A percentile compares a stretch with the other conserved stretches of the same genome.
Evolutionary conservation across 2,329 filamentous ascomycete genomes (phyloP).

Genomic region (Botrytis porri): DNA sequence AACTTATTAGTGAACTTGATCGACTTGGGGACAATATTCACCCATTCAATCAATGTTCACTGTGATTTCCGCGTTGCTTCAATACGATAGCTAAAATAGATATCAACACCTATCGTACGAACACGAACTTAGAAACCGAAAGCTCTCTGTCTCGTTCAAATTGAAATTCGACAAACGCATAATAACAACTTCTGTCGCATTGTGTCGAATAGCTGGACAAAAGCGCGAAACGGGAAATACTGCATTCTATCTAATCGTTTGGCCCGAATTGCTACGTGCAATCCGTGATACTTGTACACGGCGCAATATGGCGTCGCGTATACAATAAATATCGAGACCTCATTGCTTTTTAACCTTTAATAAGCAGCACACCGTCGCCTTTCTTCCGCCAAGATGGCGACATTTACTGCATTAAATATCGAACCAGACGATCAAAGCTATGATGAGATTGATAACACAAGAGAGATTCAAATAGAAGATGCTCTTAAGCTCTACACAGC

Average conservation of each 20-base stretch:
- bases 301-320: background rate
- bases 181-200: background rate
- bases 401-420: conserved; percentile 85
- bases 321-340: background rate
- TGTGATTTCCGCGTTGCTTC: background rate
- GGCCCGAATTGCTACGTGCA: background rate
- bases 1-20: background rate
- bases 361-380: background rate
- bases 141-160: background rate
- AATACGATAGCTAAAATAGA: background rate
- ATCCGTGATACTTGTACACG: background rate
- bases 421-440: conserved; percentile 88
- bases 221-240: background rate
- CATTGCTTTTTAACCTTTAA: background rate
- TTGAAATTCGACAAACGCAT: background rate
- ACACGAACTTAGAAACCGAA: background rate
- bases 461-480: conserved; percentile 94
- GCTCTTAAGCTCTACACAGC: conserved; percentile 91
- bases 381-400: conserved; percentile 21
- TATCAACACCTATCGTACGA: background rate
- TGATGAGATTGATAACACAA: conserved; percentile 90
- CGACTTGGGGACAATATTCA: background rate
- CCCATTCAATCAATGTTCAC: background rate
- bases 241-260: background rate
- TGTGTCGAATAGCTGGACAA: background rate